These are phyloP conservation scores for Calonectria honghensis DNA, from an alignment of 2,329 filamentous ascomycete genomes.

Conservation along the genomic window DNA sequence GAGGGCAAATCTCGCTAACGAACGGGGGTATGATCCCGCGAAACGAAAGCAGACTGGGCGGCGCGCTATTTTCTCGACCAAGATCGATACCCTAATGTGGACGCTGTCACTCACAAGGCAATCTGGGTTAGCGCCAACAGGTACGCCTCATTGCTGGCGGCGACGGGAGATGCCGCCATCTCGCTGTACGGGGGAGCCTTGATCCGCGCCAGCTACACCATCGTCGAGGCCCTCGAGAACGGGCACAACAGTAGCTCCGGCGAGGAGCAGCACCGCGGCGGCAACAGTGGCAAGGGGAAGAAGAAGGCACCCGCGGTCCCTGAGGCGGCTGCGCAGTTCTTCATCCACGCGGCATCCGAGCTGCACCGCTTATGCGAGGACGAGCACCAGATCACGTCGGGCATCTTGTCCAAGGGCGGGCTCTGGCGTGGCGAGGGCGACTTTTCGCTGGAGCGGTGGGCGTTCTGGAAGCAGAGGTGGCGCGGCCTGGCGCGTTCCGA, in stretches of 20 bases:
- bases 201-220: constrained; percentile 20
- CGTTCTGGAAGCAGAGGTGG: constrained; percentile 39
- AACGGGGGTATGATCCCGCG: not conserved
- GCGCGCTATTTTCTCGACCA: constrained; percentile 19
- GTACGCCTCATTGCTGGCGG: constrained; percentile 31
- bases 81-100: constrained; percentile 12
- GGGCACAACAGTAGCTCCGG: not conserved
- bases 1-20: not conserved
- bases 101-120: not conserved
- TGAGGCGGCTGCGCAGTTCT: constrained; percentile 36
- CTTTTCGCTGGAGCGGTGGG: constrained; percentile 12
- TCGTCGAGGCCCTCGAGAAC: constrained; percentile 6
- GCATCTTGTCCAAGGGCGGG: not conserved
- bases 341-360: constrained; percentile 27
- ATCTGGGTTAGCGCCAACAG: constrained; percentile 33
- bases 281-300: too few relatives aligned
- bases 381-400: not conserved
- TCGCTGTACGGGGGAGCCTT: constrained; percentile 32
- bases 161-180: constrained; percentile 21
- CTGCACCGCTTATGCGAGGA: constrained; percentile 26
- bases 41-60: constrained; percentile 3
- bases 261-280: not conserved
- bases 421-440: constrained; percentile 17
- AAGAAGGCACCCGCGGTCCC: not conserved
- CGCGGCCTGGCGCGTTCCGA: not conserved